Evolutionary conservation across 352 stramenopile genomes (phyloP), one percentile per base, ranked within the genome.

Genomic region (Phytophthora capsici): DNA sequence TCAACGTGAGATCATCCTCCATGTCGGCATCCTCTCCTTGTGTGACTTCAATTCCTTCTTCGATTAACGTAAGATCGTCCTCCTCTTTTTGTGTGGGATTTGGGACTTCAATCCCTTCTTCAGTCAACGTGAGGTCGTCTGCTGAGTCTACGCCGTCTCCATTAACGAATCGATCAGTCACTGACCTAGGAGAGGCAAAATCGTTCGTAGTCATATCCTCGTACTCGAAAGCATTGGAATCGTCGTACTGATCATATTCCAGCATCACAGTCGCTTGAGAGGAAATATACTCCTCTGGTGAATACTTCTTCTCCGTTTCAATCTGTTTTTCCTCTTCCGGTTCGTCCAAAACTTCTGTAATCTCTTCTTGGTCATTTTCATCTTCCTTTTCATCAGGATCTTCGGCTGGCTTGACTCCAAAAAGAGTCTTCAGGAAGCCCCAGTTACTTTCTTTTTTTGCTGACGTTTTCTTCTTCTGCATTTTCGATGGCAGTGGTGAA

Each of bases 181-280:
- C 45, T 16, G 41, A 50, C 17, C 22, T 51, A n/a, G 55, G 50
- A 56, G 67, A 62, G 7, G 28, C 26, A 22, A 64, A 38, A 44
- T 64, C 56, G 37, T 68, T 63, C 10, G 55, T 59, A 17, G 49
- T 2, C 20, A 62, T 59, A 5, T 54, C 69, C 25, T 78, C 66
- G 54, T 75, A 75, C 38, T 78, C 70, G 12, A 78, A 78, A 36
- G 65, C 60, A 47, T 78, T 66, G 7, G 22, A 52, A 38, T 75
- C 52, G 40, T 75, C 69, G 26, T 72, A 65, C 38, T 57, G 68
- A 60, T 61, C 69, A 38, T 77, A 74, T 0, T 67, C 48, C 17
- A 74, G 34, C 25, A 74, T 26, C n/a, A 71, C 54, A 20, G 69
- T 77, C 34, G 59, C 58, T 49, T 77, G 64, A 50, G 69, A 77